Conservation (phyloP, 176 grass and related monocot genomes). For the Urochloa ruziziensis region DNA sequence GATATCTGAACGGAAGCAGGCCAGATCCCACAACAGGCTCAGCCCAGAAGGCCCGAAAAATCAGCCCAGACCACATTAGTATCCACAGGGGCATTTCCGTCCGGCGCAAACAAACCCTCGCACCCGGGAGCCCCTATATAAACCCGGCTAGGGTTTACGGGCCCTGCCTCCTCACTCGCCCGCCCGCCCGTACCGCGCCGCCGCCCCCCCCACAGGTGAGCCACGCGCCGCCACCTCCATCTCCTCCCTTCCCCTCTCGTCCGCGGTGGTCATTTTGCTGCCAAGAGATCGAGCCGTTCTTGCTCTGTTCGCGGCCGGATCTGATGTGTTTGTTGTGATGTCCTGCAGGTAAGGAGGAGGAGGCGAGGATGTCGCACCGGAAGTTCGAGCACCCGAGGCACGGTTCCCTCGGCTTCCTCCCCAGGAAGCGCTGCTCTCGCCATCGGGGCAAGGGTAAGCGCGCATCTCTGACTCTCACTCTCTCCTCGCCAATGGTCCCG, state of each 20-base stretch:
- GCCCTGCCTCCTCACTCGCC: constrained; percentile 9
- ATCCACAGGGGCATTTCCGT: constrained; percentile 27
- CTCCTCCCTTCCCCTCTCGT: neutral
- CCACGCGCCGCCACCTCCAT: neutral
- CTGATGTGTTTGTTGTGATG: constrained; percentile 16
- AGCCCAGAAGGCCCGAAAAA: neutral
- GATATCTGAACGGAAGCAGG: neutral
- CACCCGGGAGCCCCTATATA: constrained; percentile 3
- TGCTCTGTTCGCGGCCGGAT: neutral
- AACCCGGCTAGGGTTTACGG: constrained; percentile 36
- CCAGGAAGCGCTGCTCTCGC: constrained; percentile 71
- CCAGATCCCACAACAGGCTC: neutral
- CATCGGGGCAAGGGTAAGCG: constrained; percentile 90
- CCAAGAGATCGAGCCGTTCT: neutral
- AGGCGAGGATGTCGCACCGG: constrained; percentile 75
- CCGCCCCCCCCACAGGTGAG: constrained; percentile 9
- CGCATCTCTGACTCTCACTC: neutral
- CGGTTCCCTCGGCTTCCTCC: constrained; percentile 91
- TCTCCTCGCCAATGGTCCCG: neutral
- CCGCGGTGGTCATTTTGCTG: neutral
- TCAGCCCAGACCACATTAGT: neutral
- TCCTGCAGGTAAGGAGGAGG: constrained; percentile 36
- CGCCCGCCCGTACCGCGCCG: neutral
- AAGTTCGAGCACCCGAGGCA: constrained; percentile 99
- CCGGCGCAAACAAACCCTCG: constrained; percentile 25